A percentile compares a stretch with the other conserved stretches of the same genome.
These are phyloP conservation scores for Mycocentrospora acerina DNA, from an alignment of 2,329 filamentous ascomycete species.

Conservation along the genomic window DNA sequence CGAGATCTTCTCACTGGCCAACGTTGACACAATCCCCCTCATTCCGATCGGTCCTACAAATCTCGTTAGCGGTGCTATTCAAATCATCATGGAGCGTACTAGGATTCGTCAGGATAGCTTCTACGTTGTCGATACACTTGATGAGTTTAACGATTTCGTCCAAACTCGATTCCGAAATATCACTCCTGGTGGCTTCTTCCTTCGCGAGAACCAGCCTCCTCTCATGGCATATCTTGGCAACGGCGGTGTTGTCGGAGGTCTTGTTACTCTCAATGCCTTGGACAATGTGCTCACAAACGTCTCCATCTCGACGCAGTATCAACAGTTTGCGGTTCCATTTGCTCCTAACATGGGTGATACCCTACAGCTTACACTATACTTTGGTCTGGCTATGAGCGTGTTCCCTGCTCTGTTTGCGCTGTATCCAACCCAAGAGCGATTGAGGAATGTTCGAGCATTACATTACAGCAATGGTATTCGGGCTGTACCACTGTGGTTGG, in stretches of 20 bases:
- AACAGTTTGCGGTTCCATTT: constrained; percentile 75
- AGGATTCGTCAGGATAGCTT: constrained; percentile 36
- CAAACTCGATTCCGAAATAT: constrained; percentile 64
- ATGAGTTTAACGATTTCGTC: constrained; percentile 70
- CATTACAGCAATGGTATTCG: constrained; percentile 92
- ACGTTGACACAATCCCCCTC: constrained; percentile 23
- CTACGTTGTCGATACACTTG: constrained; percentile 62
- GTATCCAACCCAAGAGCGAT: constrained; percentile 82
- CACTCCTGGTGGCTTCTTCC: constrained; percentile 77
- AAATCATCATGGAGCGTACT: constrained; percentile 30
- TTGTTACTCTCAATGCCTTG: constrained; percentile 89
- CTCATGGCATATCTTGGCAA: constrained; percentile 73
- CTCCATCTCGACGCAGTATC: constrained; percentile 70
- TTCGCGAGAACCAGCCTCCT: constrained; percentile 63
- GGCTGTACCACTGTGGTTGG: constrained; percentile 78
- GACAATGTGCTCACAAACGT: constrained; percentile 71
- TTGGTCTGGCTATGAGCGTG: constrained; percentile 73
- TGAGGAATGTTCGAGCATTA: constrained; percentile 76
- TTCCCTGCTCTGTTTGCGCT: constrained; percentile 86
- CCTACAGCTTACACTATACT: constrained; percentile 78
- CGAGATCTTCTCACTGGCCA: constrained; percentile 29
- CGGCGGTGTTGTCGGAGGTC: constrained; percentile 61
- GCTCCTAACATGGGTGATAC: constrained; percentile 68
- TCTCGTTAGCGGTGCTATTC: constrained; percentile 27
- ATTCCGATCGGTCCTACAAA: constrained; percentile 46